These are phyloP conservation scores for Coriolopsis trogii DNA, from an alignment of 1,284 basidiomycete species.

Conservation along the genomic window DNA sequence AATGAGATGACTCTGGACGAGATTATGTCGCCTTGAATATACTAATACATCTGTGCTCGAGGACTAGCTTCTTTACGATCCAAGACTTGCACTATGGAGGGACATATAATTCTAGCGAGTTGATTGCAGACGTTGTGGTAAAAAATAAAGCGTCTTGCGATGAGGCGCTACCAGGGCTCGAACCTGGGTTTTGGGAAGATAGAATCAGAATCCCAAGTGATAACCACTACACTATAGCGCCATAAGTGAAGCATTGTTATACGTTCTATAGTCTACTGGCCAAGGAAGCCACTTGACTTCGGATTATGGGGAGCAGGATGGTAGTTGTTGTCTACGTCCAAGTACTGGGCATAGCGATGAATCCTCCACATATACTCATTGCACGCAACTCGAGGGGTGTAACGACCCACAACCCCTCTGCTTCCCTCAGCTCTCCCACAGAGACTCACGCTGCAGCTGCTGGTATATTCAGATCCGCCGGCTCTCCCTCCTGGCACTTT, in stretches of 20 bases:
- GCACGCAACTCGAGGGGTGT: conserved; percentile 75
- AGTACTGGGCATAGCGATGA: conserved; percentile 45
- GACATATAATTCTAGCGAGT: too few relatives aligned
- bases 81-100: too few relatives aligned
- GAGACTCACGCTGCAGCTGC: conserved; percentile 84
- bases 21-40: too few relatives aligned
- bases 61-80: too few relatives aligned
- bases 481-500: conserved; percentile 73
- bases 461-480: conserved; percentile 77
- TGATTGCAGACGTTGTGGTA: too few relatives aligned
- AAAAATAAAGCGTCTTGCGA: too few relatives aligned
- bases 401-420: conserved; percentile 65
- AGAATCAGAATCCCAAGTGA: conserved; percentile 35
- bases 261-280: neutral
- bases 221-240: conserved; percentile 37
- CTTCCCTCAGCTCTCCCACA: conserved; percentile 77
- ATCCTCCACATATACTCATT: conserved; percentile 83
- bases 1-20: conserved; percentile 64
- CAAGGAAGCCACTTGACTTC: too few relatives aligned
- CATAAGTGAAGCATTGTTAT: neutral
- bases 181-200: conserved; percentile 33
- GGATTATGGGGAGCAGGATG: neutral
- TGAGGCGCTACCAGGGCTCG: conserved; percentile 35
- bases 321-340: neutral
- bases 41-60: too few relatives aligned